These are phyloP conservation scores for Cenchrus fungigraminus DNA, from an alignment of 176 grass and related monocot species.

Conservation along the genomic window DNA sequence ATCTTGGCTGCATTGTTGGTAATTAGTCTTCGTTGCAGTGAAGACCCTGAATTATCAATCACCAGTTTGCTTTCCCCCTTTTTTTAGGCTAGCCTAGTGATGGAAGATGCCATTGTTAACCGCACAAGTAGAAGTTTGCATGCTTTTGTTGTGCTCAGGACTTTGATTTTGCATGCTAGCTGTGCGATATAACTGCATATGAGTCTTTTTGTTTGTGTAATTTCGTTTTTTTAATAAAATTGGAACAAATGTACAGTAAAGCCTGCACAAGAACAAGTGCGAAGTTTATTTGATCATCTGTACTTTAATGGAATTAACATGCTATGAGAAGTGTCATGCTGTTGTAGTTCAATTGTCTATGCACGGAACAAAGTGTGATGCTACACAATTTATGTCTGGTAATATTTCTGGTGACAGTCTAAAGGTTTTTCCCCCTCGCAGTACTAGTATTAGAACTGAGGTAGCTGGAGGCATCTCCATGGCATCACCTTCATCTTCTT, in stretches of 20 bases:
- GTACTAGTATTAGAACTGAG: constrained; percentile 7
- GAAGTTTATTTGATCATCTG: neutral
- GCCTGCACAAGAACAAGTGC: neutral
- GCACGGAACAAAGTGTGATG: neutral
- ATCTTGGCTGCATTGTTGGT: constrained; percentile 4
- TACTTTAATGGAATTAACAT: neutral
- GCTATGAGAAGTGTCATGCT: neutral
- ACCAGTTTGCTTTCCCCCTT: neutral
- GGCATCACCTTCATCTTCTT: constrained; percentile 30
- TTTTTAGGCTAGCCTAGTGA: neutral
- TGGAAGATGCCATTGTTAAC: neutral
- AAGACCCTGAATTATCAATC: neutral
- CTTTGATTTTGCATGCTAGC: neutral
- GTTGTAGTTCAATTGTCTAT: neutral
- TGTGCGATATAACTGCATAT: neutral
- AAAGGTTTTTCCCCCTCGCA: constrained; percentile 16
- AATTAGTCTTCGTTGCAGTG: neutral
- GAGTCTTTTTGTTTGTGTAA: neutral
- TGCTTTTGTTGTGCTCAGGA: neutral
- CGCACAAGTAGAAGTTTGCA: neutral
- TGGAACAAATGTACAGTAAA: neutral
- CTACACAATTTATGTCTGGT: constrained; percentile 6
- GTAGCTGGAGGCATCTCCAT: constrained; percentile 19
- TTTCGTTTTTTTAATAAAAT: neutral
- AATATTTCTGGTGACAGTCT: neutral